These are phyloP conservation scores for Aulographum hederae DNA, from an alignment of 2,329 filamentous ascomycete genomes.

Conservation along the genomic window DNA sequence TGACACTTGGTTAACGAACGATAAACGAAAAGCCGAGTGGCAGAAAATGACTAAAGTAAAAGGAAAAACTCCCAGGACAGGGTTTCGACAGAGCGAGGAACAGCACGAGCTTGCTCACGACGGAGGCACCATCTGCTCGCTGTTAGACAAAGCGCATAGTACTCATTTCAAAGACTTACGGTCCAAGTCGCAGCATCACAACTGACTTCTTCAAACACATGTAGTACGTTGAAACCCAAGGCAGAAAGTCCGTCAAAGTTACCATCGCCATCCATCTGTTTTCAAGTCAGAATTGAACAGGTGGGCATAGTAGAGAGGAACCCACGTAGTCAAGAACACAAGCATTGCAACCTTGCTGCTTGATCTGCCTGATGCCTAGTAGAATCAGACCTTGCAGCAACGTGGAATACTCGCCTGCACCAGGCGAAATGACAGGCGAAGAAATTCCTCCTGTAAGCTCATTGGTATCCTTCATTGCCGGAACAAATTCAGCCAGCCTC, in stretches of 20 bases:
- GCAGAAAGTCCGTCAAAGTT: constrained; percentile 53
- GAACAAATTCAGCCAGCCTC: constrained; percentile 49
- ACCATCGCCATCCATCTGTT: constrained; percentile 53
- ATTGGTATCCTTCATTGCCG: constrained; percentile 41
- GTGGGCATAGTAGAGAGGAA: constrained; percentile 8
- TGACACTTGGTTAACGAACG: no score
- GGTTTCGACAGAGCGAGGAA: no score
- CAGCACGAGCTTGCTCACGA: no score
- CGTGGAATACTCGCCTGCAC: constrained; percentile 47
- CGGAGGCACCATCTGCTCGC: no score
- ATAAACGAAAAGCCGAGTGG: no score
- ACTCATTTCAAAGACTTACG: no score
- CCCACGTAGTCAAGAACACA: constrained; percentile 68
- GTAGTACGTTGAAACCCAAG: constrained; percentile 65
- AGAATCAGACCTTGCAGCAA: constrained; percentile 64
- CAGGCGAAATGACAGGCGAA: constrained; percentile 56
- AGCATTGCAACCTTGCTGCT: constrained; percentile 53
- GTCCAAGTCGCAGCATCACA: constrained; percentile 46
- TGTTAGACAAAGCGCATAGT: no score
- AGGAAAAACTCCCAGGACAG: no score
- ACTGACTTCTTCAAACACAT: constrained; percentile 68
- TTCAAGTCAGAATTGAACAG: constrained; percentile 10
- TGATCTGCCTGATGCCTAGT: constrained; percentile 68
- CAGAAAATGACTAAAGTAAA: no score
- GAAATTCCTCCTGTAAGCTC: constrained; percentile 57